phyloP scores from a whole-genome alignment of 768 basidiomycete species.

The Termitomyces sp. region DNA sequence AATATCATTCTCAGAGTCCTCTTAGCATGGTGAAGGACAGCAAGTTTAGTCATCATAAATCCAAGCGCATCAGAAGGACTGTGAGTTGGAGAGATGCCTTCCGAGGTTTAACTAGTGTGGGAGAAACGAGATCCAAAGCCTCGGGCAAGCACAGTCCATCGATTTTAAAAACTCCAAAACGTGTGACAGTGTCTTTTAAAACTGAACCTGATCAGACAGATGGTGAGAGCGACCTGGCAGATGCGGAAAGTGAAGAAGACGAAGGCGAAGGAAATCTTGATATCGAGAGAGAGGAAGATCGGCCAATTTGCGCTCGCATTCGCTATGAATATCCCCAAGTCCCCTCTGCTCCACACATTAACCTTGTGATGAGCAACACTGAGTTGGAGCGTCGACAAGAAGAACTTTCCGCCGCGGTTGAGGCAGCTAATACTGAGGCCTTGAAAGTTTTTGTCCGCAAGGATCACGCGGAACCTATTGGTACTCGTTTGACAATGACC shows the following conservation, averaged over 20 bases:
- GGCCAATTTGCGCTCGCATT: conserved; percentile 71
- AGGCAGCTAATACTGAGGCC: conserved; percentile 45
- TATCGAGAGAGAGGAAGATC: conserved; percentile 58
- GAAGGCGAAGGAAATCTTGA: conserved; percentile 42
- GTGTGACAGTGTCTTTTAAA: conserved; percentile 1
- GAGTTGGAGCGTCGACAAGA: conserved; percentile 46
- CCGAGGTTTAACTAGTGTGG: conserved; percentile 39
- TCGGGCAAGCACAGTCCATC: conserved; percentile 17
- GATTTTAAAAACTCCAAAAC: conserved; percentile 22
- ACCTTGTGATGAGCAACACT: conserved; percentile 28
- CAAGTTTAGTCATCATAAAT: conserved; percentile 26
- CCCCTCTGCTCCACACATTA: conserved; percentile 13
- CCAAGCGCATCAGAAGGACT: conserved; percentile 47
- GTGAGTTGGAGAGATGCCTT: conserved; percentile 60
- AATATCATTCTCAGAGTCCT: conserved; percentile 49
- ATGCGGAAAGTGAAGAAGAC: conserved; percentile 49
- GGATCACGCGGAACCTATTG: conserved; percentile 51
- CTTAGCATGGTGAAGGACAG: conserved; percentile 86
- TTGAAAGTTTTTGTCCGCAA: conserved; percentile 28
- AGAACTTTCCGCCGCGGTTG: conserved; percentile 45
- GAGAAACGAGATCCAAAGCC: conserved; percentile 26
- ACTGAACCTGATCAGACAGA: conserved; percentile 21
- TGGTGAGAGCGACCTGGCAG: conserved; percentile 49
- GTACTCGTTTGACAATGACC: conserved; percentile 91
- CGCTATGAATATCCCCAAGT: conserved; percentile 44